Percentiles rank a stretch among this genome's conserved stretches.
These are phyloP conservation scores for Picochlorum costavermella DNA, from an alignment of 139 green algal species.

Conservation along the genomic window DNA sequence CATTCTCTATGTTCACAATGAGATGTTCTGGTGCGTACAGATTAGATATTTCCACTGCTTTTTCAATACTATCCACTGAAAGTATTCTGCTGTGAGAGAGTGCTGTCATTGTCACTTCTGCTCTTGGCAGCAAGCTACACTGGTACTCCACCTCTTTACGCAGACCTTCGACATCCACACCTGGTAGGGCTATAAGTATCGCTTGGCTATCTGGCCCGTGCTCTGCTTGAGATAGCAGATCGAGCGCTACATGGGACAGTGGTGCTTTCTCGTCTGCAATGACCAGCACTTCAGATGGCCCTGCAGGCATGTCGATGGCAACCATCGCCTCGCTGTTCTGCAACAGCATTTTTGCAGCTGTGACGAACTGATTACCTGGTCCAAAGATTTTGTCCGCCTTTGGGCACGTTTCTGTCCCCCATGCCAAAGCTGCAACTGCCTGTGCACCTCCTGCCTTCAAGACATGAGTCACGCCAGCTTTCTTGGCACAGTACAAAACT, in stretches of 20 bases:
- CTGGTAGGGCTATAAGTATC: constrained; percentile 85
- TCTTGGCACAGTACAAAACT: constrained; percentile 92
- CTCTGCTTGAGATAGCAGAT: constrained; percentile 96
- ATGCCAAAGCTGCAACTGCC: constrained; percentile 93
- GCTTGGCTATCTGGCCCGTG: constrained; percentile 89
- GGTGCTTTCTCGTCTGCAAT: constrained; percentile 79
- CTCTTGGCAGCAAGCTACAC: constrained; percentile 72
- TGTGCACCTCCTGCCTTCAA: constrained; percentile 90
- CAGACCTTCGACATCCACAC: constrained; percentile 72
- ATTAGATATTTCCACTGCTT: constrained; percentile 83
- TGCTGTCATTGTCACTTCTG: constrained; percentile 74
- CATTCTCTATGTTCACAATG: constrained; percentile 89
- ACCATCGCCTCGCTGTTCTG: constrained; percentile 93
- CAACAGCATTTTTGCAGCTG: constrained; percentile 87
- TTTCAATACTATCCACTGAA: constrained; percentile 43
- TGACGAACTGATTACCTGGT: constrained; percentile 88
- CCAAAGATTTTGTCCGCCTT: constrained; percentile 93
- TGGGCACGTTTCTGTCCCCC: constrained; percentile 83
- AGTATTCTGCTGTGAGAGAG: constrained; percentile 80
- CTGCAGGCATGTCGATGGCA: constrained; percentile 95
- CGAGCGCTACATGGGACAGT: constrained; percentile 74
- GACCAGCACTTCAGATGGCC: constrained; percentile 83
- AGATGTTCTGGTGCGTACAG: constrained; percentile 95
- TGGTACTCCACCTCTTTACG: constrained; percentile 70
- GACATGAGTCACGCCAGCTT: constrained; percentile 92